Percentiles rank a stretch among this genome's conserved stretches.
Evolutionary conservation across 177 flowering plant genomes (phyloP).

Genomic region (Vitis hybrid): DNA sequence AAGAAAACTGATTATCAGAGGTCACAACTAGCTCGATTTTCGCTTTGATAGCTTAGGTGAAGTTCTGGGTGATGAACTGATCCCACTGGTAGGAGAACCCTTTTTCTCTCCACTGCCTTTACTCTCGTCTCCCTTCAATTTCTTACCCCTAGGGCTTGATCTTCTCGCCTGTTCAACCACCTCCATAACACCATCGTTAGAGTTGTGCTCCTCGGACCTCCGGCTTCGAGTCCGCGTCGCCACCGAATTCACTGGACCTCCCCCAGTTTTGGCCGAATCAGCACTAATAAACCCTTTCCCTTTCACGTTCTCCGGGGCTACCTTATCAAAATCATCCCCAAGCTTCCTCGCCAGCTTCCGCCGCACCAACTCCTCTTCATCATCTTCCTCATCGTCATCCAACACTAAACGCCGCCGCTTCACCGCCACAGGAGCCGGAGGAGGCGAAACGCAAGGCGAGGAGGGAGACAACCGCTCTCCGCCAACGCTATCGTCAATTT

Average conservation of each 20-base stretch:
- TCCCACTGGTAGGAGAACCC: slow-evolving; percentile 3
- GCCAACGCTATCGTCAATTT: not conserved
- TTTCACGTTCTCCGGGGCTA: slow-evolving; percentile 29
- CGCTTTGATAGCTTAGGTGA: slow-evolving; percentile 45
- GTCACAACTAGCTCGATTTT: not conserved
- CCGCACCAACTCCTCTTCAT: slow-evolving; percentile 10
- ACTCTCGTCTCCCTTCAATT: slow-evolving; percentile 8
- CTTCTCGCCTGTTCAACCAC: slow-evolving; percentile 8
- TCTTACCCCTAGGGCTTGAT: not conserved
- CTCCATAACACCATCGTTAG: slow-evolving; percentile 6
- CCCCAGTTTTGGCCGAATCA: not conserved
- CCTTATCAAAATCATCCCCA: slow-evolving; percentile 61
- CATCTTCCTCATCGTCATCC: slow-evolving; percentile 24
- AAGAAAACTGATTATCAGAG: not conserved
- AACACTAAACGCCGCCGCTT: slow-evolving; percentile 35
- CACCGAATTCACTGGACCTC: not conserved
- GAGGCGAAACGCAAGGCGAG: slow-evolving; percentile 28
- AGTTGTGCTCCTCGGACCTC: not conserved
- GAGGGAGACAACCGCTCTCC: slow-evolving; percentile 7
- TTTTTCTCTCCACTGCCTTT: not conserved
- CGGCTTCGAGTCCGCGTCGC: slow-evolving; percentile 14
- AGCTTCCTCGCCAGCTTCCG: slow-evolving; percentile 52
- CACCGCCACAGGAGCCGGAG: slow-evolving; percentile 46
- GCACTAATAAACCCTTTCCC: not conserved
- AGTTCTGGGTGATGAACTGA: slow-evolving; percentile 50